Evolutionary conservation across 1,284 basidiomycete genomes (phyloP).

Genomic region (Vanrija pseudolonga): DNA sequence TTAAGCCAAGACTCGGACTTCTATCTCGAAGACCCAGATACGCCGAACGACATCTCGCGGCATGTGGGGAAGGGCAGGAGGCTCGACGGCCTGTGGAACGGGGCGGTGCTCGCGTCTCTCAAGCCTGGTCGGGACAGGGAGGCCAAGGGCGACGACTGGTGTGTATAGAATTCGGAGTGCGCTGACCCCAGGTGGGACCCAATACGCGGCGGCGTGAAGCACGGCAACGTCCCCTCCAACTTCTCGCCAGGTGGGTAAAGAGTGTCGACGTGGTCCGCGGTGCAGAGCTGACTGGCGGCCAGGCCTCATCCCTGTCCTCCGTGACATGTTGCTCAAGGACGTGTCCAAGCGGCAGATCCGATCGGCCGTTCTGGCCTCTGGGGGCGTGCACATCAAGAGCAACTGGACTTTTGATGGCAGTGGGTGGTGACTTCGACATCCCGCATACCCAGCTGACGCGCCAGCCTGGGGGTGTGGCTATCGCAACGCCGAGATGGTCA

Average conservation of each 20-base stretch:
- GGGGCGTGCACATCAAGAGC: conserved; percentile 62
- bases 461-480: conserved; percentile 55
- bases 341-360: conserved; percentile 56
- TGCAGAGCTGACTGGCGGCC: conserved; percentile 2
- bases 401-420: conserved; percentile 63
- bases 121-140: conserved; percentile 27
- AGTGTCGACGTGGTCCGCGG: neutral
- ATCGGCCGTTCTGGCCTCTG: conserved; percentile 64
- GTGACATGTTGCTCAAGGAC: conserved; percentile 56
- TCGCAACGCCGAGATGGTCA: conserved; percentile 78
- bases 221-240: conserved; percentile 55
- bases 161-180: neutral
- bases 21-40: neutral
- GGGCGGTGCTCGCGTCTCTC: conserved; percentile 29
- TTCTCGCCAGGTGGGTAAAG: conserved; percentile 65
- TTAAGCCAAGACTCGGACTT: neutral
- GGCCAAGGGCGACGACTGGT: conserved; percentile 38
- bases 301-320: conserved; percentile 68
- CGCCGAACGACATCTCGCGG: no score
- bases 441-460: conserved; percentile 1
- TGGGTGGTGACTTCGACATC: conserved; percentile 54
- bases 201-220: conserved; percentile 10
- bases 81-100: conserved; percentile 32
- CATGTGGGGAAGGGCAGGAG: no score
- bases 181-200: conserved; percentile 42